Base-by-base conservation (phyloP, 306 rosid genomes). In the Adenanthera pavonina region DNA sequence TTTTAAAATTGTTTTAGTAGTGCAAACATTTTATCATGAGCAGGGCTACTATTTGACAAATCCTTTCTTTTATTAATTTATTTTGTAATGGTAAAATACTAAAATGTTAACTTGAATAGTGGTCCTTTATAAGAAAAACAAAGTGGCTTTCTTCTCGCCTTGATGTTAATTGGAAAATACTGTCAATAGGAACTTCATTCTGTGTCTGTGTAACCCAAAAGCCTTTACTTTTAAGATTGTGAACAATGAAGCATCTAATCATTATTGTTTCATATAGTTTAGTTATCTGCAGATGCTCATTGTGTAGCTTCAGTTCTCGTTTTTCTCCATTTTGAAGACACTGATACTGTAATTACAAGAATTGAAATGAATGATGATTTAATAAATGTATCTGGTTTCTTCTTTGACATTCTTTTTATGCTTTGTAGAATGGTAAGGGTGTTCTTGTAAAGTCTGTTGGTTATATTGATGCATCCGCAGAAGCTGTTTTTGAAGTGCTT, bases 401-500 rank as follows among this genome's bases (percentile, higher is more conserved):
- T 40, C 44, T 46, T 82, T 82, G 25, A 75, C 75, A 69, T 70
- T 36, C 11, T 76, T 36, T 89, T 74, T 33, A 80, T 82, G 78
- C 59, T 87, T 81, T 84, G 81, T 83, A 95, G 99, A 87, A 62
- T 75, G 97, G 94, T 81, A 93, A 95, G 81, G 89, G 93, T 83
- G 86, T 88, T 54, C 90, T 95, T 17, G 98, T 87, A 76, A 95
- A 95, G 86, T 85, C 98, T 40, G 91, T 92, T 76, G 97, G 95
- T 82, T 95, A 92, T 77, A 86, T 95, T 64, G 96, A 93, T 76
- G 93, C 97, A 76, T 84, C 85, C 84, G 98, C 90, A 15, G 97
- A 95, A 72, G 75, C 92, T 74, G 91, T 86, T 53, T 95, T 95
- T 64, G 97, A 95, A 79, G 89, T 92, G 73, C 80, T 95, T 83